Evolutionary conservation across 441 rosid genomes (phyloP).

Genomic region (Adansonia grandidieri): DNA sequence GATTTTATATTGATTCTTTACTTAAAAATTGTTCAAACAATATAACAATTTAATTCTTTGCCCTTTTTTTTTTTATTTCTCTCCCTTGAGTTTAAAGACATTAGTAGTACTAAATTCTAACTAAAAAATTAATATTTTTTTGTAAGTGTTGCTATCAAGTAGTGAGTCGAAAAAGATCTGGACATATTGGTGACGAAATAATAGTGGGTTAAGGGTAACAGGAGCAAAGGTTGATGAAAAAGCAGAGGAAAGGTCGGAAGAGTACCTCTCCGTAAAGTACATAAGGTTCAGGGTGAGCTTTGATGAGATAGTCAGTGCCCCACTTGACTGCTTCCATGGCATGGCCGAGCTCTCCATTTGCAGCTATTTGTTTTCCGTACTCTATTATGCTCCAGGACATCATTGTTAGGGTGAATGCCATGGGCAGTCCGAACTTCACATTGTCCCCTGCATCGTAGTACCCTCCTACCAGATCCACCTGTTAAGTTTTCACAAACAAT

Average conservation of each 20-base stretch:
- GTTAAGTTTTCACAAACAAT: not conserved
- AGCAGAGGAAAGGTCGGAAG: not conserved
- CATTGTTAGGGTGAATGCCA: conserved; percentile 56
- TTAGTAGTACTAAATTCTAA: not conserved
- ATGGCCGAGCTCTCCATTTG: conserved; percentile 43
- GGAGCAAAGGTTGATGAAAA: not conserved
- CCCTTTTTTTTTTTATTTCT: too few relatives aligned
- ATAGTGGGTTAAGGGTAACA: not conserved
- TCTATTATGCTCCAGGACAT: conserved; percentile 54
- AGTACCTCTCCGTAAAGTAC: conserved; percentile 50
- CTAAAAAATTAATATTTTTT: not conserved
- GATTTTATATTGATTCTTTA: not conserved
- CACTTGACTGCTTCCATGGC: conserved; percentile 49
- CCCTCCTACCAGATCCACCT: conserved; percentile 57
- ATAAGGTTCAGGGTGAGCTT: conserved; percentile 48
- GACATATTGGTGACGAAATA: not conserved
- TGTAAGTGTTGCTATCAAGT: not conserved
- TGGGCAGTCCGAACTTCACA: conserved; percentile 53
- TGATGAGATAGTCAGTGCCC: conserved; percentile 54
- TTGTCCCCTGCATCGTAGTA: conserved; percentile 57
- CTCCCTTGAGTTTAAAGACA: not conserved
- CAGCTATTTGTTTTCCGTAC: conserved; percentile 39
- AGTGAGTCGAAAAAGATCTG: not conserved
- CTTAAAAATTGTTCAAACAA: not conserved
- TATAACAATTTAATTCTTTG: too few relatives aligned